Conservation (phyloP, 75 land plant genomes). For the Azolla pinnata region DNA sequence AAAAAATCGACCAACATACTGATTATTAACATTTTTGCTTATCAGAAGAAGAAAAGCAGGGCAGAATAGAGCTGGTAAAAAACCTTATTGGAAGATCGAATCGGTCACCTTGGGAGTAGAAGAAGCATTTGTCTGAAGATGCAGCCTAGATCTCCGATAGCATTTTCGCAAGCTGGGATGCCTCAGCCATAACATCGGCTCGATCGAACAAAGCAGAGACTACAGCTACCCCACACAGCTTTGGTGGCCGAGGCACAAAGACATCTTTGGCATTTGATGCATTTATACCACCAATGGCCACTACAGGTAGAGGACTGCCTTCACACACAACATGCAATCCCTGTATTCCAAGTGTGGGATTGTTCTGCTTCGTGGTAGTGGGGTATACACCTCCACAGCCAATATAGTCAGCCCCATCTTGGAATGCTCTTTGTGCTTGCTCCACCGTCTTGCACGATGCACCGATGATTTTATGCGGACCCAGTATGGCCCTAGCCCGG, state of each 20-base stretch:
- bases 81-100: no score
- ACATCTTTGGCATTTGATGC: constrained; percentile 44
- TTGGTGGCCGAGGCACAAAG: constrained; percentile 44
- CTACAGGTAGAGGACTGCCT: constrained; percentile 71
- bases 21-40: no score
- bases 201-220: constrained; percentile 77
- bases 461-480: constrained; percentile 31
- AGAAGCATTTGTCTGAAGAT: no score
- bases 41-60: no score
- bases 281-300: constrained; percentile 82
- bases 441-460: constrained; percentile 80
- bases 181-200: constrained; percentile 36
- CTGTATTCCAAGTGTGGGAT: constrained; percentile 61
- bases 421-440: constrained; percentile 70
- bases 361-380: constrained; percentile 74
- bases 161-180: constrained; percentile 7
- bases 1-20: no score
- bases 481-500: constrained; percentile 20
- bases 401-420: constrained; percentile 80
- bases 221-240: constrained; percentile 73
- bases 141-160: no score
- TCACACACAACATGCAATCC: constrained; percentile 57
- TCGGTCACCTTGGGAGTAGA: no score
- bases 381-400: constrained; percentile 87
- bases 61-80: no score